phyloP scores from a whole-genome alignment of 371 early-diverging fungal species.

The Neoconidiobolus thromboides region DNA sequence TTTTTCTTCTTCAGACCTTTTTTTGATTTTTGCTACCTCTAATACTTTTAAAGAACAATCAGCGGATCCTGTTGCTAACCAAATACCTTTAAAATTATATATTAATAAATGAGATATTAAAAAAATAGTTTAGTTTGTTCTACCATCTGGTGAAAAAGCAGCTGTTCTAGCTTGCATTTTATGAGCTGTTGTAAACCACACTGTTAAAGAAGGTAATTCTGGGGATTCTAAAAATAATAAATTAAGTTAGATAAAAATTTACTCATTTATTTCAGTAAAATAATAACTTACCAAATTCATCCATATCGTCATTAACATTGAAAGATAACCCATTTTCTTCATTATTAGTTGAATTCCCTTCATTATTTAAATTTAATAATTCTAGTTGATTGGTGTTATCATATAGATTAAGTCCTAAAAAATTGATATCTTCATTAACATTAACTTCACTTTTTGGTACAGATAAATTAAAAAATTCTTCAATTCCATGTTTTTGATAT shows the following conservation, averaged over 20 bases:
- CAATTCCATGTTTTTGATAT: too few species aligned
- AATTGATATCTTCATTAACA: too few species aligned
- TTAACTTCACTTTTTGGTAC: too few species aligned
- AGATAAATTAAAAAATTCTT: too few species aligned
- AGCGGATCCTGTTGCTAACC: slow-evolving; percentile 76
- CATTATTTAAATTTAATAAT: not conserved
- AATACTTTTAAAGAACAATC: slow-evolving; percentile 79
- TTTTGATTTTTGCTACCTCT: slow-evolving; percentile 58
- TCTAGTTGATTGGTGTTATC: not conserved
- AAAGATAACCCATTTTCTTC: not conserved
- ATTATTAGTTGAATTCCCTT: not conserved
- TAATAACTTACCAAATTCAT: not conserved
- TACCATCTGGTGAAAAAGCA: slow-evolving; percentile 17
- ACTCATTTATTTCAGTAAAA: slow-evolving; percentile 2
- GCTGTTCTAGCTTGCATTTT: slow-evolving; percentile 19
- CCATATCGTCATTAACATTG: not conserved
- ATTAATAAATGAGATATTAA: slow-evolving; percentile 8
- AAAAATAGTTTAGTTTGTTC: slow-evolving; percentile 10
- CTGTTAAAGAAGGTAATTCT: slow-evolving; percentile 8
- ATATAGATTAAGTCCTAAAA: too few species aligned
- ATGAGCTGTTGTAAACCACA: slow-evolving; percentile 16
- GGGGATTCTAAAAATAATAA: not conserved
- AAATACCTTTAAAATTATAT: slow-evolving; percentile 24
- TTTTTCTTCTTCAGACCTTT: slow-evolving; percentile 31
- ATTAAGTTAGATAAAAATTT: not conserved